Evolutionary conservation across 345 rosid genomes (phyloP).

Genomic region (Moricandia arvensis): DNA sequence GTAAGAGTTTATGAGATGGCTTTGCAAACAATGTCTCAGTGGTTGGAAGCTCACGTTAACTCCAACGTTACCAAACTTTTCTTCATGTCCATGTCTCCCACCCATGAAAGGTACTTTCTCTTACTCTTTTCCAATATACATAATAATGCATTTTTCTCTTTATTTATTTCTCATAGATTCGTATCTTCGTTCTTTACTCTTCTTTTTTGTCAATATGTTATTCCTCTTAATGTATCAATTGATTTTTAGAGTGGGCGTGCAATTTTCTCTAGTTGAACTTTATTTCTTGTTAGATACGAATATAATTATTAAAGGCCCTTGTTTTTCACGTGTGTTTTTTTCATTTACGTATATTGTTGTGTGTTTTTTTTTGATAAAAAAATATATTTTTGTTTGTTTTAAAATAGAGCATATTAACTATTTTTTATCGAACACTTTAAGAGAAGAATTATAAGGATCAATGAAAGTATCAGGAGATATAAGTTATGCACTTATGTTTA

Average conservation of each 20-base stretch:
- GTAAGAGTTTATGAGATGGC: constrained; percentile 82
- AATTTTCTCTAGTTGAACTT: constrained; percentile 2
- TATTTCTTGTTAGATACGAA: neutral
- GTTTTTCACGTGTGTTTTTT: neutral
- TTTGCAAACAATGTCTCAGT: constrained; percentile 70
- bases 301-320: neutral
- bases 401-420: neutral
- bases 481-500: too few species aligned
- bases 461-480: too few species aligned
- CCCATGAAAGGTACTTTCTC: constrained; percentile 63
- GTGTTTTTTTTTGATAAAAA: too few species aligned
- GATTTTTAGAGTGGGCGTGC: neutral
- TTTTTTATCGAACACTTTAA: neutral
- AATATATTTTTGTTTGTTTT: neutral
- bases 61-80: constrained; percentile 64
- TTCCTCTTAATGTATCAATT: neutral
- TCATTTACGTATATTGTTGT: neutral
- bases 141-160: constrained; percentile 1
- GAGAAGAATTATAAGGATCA: neutral
- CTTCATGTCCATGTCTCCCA: constrained; percentile 86
- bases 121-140: constrained; percentile 14
- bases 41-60: constrained; percentile 74
- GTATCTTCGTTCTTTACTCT: constrained; percentile 4
- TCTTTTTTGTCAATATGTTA: neutral
- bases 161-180: neutral